A percentile compares a stretch with the other conserved stretches of the same genome.
Conservation (phyloP, 176 grass and related monocot species). For the Bothriochloa decipiens region DNA sequence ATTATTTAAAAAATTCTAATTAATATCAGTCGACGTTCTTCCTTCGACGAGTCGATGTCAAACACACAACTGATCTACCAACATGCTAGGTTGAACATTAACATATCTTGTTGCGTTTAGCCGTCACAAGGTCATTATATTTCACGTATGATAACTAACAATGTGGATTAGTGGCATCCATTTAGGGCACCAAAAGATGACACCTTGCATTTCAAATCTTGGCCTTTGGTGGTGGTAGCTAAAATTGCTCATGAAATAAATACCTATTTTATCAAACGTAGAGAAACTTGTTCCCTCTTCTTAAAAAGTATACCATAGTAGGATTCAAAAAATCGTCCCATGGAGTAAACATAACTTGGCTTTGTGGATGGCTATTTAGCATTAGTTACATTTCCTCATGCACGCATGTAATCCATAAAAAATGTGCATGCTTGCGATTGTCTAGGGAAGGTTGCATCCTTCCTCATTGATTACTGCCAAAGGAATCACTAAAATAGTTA, state of each 20-base stretch:
- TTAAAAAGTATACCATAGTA: too few relatives aligned
- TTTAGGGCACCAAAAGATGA: background rate
- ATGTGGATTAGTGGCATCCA: background rate
- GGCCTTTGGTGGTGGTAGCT: background rate
- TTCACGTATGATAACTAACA: background rate
- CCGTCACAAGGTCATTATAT: background rate
- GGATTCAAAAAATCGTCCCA: too few relatives aligned
- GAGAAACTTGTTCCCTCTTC: too few relatives aligned
- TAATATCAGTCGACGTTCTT: background rate
- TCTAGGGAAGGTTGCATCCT: background rate
- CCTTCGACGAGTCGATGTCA: too few relatives aligned
- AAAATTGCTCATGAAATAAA: background rate
- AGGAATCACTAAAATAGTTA: background rate
- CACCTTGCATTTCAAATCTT: background rate
- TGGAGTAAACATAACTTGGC: too few relatives aligned
- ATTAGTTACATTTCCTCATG: background rate
- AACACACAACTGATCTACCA: background rate
- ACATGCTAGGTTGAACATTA: background rate
- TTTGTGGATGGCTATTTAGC: background rate
- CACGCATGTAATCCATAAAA: background rate
- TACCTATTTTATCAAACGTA: background rate
- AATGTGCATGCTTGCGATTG: background rate
- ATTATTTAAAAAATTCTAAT: background rate
- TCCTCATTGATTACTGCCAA: background rate
- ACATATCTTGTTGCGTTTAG: background rate